Conservation (phyloP, 2,329 filamentous ascomycete genomes). For the Paracoccidioides brasiliensis region DNA sequence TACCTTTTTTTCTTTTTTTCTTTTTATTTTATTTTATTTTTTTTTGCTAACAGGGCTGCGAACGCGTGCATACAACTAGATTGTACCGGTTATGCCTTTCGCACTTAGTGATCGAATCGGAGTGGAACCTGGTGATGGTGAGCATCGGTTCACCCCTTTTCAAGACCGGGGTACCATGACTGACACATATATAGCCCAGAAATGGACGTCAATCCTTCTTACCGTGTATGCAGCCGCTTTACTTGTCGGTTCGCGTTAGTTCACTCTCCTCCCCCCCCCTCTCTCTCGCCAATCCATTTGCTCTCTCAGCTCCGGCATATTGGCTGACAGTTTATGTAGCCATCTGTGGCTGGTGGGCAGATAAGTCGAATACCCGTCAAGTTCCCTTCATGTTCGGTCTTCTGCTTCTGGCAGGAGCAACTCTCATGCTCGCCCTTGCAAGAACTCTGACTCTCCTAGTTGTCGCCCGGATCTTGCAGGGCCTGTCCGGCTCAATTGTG, state of each 20-base stretch:
- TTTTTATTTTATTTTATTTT: too few species aligned
- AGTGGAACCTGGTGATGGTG: not conserved
- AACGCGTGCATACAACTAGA: not conserved
- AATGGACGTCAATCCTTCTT: constrained; percentile 60
- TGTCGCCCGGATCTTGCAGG: constrained; percentile 44
- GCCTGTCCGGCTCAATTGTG: constrained; percentile 44
- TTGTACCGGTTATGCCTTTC: constrained; percentile 5
- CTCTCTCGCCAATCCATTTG: not conserved
- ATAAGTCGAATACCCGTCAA: constrained; percentile 40
- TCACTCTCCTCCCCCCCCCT: not conserved
- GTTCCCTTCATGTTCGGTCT: constrained; percentile 47
- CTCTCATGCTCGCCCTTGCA: constrained; percentile 42
- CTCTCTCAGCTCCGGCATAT: not conserved
- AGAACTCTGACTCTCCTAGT: constrained; percentile 36
- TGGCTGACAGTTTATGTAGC: constrained; percentile 5
- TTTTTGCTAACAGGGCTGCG: not conserved
- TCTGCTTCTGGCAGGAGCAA: constrained; percentile 39
- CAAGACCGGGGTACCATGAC: constrained; percentile 6
- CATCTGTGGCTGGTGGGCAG: constrained; percentile 39
- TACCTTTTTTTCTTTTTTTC: too few species aligned
- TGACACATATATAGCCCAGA: constrained; percentile 37
- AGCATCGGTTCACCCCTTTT: not conserved
- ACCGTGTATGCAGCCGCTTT: constrained; percentile 58
- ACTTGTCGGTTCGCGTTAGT: constrained; percentile 42
- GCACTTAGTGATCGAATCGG: constrained; percentile 3